Percentiles rank a stretch among this genome's conserved stretches.
These are phyloP conservation scores for Boletus rubroflammeus DNA, from an alignment of 768 basidiomycete species.

Conservation along the genomic window DNA sequence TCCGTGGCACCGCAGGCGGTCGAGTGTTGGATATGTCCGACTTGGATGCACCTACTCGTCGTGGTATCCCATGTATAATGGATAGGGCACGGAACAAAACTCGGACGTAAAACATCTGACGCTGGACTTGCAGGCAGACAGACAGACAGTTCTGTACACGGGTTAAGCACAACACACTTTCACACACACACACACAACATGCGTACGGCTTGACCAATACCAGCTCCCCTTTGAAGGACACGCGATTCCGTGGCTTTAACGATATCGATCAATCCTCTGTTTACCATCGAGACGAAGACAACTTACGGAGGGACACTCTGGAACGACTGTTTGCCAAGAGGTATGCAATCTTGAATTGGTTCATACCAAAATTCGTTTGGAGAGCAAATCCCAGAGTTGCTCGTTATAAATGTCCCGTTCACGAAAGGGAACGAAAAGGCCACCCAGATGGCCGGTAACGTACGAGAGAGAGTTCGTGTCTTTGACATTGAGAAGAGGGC, in stretches of 20 bases:
- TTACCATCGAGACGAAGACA: neutral
- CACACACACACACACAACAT: neutral
- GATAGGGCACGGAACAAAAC: constrained; percentile 5
- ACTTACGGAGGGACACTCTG: constrained; percentile 15
- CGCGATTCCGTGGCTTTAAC: constrained; percentile 4
- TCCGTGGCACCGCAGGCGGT: constrained; percentile 1
- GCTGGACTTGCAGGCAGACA: constrained; percentile 11
- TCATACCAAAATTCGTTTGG: constrained; percentile 17
- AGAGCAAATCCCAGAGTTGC: constrained; percentile 11
- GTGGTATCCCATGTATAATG: constrained; percentile 5
- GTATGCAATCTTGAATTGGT: constrained; percentile 8
- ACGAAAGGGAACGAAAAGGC: constrained; percentile 7
- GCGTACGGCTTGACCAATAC: constrained; percentile 19
- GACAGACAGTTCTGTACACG: constrained; percentile 10
- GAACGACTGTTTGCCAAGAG: neutral
- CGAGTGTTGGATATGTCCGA: neutral
- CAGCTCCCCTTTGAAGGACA: constrained; percentile 9
- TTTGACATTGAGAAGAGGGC: constrained; percentile 7
- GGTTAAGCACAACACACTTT: neutral
- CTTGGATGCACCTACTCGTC: constrained; percentile 1
- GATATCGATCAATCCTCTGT: neutral
- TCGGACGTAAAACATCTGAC: neutral
- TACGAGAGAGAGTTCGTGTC: neutral
- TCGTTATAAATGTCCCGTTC: constrained; percentile 6
- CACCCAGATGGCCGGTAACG: neutral